Evolutionary conservation across 306 rosid species (phyloP).

Genomic region (Quercus agrifolia): DNA sequence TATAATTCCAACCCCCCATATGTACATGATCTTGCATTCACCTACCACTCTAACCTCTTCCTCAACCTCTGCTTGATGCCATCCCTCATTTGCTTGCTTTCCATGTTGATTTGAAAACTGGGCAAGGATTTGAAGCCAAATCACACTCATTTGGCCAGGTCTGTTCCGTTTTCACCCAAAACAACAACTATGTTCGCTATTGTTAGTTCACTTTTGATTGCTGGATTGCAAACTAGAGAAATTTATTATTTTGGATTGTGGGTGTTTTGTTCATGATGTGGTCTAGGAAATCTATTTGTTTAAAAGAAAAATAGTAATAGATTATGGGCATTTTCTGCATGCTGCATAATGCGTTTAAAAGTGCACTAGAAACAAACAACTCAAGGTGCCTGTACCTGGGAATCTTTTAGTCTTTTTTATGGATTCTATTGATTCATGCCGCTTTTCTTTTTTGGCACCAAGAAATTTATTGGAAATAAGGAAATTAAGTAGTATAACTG

Average conservation of each 20-base stretch:
- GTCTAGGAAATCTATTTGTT: too few relatives aligned
- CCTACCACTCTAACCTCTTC: slow-evolving; percentile 56
- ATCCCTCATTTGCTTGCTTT: slow-evolving; percentile 52
- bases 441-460: neutral
- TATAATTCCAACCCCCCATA: neutral
- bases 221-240: neutral
- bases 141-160: slow-evolving; percentile 49
- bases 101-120: slow-evolving; percentile 71
- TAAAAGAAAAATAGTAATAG: too few relatives aligned
- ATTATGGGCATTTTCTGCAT: too few relatives aligned
- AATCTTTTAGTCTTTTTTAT: neutral
- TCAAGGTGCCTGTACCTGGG: too few relatives aligned
- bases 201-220: slow-evolving; percentile 7
- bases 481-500: neutral
- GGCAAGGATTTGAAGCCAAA: slow-evolving; percentile 68
- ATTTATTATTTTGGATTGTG: neutral
- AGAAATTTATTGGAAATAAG: neutral
- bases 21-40: slow-evolving; percentile 58
- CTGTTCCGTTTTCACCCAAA: neutral
- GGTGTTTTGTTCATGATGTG: too few relatives aligned
- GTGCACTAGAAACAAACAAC: too few relatives aligned
- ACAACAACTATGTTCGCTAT: neutral
- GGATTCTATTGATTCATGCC: too few relatives aligned
- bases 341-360: too few relatives aligned
- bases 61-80: slow-evolving; percentile 44